Conservation (phyloP, 345 rosid genomes). For the Clarkia xantiana region DNA sequence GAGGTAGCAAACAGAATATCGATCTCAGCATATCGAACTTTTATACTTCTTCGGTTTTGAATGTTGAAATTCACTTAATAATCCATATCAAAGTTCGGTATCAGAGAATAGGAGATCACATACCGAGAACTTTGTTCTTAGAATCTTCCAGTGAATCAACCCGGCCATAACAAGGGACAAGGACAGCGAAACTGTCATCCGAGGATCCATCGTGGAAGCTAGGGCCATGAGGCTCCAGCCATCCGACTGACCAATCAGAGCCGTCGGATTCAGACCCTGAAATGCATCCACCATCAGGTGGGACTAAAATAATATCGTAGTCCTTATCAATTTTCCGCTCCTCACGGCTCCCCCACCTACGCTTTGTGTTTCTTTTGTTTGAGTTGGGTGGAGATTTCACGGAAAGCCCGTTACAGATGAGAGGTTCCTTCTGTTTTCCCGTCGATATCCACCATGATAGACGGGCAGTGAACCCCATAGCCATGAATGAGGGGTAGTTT, state of each 20-base stretch:
- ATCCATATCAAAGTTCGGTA: no score
- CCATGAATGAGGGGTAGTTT: conserved; percentile 17
- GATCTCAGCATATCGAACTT: no score
- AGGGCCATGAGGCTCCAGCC: conserved; percentile 73
- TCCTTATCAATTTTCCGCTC: conserved; percentile 55
- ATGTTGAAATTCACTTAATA: no score
- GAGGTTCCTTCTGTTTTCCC: conserved; percentile 26
- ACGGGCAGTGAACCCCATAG: conserved; percentile 30
- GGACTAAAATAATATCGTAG: conserved; percentile 56
- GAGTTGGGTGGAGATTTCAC: conserved; percentile 33
- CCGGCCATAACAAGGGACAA: conserved; percentile 54
- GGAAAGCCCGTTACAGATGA: conserved; percentile 7
- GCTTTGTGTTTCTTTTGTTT: conserved; percentile 36
- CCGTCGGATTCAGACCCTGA: conserved; percentile 66
- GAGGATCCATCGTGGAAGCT: conserved; percentile 37
- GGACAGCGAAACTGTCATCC: conserved; percentile 48
- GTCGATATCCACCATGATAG: conserved; percentile 58
- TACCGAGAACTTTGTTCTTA: background rate
- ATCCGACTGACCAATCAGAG: conserved; percentile 64
- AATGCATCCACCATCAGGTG: conserved; percentile 62
- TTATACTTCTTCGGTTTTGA: no score
- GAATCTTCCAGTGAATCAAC: conserved; percentile 17
- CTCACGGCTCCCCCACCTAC: conserved; percentile 57
- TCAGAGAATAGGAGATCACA: no score
- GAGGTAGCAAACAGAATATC: no score